phyloP scores from a whole-genome alignment of 257 asterid species.

The Gentiana dahurica region DNA sequence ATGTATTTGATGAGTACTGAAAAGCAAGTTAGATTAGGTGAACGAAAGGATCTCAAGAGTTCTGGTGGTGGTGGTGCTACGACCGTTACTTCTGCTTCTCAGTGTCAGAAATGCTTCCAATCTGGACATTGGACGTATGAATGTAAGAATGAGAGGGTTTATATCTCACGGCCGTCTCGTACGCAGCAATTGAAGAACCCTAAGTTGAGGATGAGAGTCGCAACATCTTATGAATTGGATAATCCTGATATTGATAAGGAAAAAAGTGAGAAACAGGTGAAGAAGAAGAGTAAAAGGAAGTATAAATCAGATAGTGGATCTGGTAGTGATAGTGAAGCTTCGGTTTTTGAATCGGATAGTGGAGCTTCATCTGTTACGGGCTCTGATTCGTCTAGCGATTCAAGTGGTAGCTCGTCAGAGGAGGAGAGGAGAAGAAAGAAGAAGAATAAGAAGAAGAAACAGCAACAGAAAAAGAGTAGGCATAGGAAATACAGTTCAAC shows the following conservation, averaged over 20 bases:
- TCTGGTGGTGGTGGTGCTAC: conserved; percentile 19
- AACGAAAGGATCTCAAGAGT: conserved; percentile 55
- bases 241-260: conserved; percentile 38
- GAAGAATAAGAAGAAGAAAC: conserved; percentile 56
- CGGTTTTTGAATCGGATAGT: conserved; percentile 76
- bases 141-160: conserved; percentile 88
- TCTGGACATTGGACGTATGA: conserved; percentile 93
- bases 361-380: conserved; percentile 52
- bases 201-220: conserved; percentile 63
- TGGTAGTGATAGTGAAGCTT: conserved; percentile 71
- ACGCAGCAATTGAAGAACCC: conserved; percentile 91
- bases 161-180: conserved; percentile 80
- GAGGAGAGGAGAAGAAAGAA: conserved; percentile 85
- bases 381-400: conserved; percentile 60
- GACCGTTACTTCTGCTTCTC: conserved; percentile 42
- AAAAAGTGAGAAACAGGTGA: conserved; percentile 31
- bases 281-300: conserved; percentile 85
- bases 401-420: conserved; percentile 68
- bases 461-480: conserved; percentile 55
- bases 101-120: conserved; percentile 89
- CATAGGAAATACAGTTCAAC: conserved; percentile 49
- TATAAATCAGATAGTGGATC: conserved; percentile 61
- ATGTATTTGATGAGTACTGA: conserved; percentile 95
- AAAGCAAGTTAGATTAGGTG: conserved; percentile 86
- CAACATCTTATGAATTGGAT: conserved; percentile 54